These are phyloP conservation scores for Keqinozyma sinolaborantium DNA, from an alignment of 1,139 yeast genomes.

Conservation along the genomic window DNA sequence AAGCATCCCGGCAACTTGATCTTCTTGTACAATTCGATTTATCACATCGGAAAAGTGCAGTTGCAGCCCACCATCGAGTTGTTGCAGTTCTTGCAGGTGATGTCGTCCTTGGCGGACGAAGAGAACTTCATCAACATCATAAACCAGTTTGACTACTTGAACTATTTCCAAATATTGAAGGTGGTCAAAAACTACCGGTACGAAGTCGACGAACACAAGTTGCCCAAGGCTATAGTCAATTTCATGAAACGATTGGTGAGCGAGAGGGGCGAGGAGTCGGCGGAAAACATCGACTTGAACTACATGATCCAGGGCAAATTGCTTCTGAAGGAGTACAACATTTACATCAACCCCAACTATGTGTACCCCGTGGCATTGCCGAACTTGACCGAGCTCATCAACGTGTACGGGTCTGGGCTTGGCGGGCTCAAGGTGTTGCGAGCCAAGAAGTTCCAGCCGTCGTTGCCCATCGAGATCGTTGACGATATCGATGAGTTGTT, in stretches of 20 bases:
- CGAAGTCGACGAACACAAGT: slow-evolving; percentile 72
- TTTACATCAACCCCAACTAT: slow-evolving; percentile 47
- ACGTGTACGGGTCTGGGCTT: slow-evolving; percentile 58
- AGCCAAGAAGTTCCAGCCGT: slow-evolving; percentile 56
- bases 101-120: slow-evolving; percentile 58
- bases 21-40: slow-evolving; percentile 56
- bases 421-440: slow-evolving; percentile 48
- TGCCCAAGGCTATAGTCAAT: slow-evolving; percentile 46
- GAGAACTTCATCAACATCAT: slow-evolving; percentile 57
- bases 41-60: slow-evolving; percentile 59
- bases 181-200: slow-evolving; percentile 75
- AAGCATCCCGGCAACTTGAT: slow-evolving; percentile 29
- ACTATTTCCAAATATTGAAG: slow-evolving; percentile 68
- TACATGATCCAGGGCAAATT: slow-evolving; percentile 44
- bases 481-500: slow-evolving; percentile 63
- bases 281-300: slow-evolving; percentile 27
- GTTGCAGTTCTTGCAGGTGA: slow-evolving; percentile 87
- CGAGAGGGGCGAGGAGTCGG: slow-evolving; percentile 40
- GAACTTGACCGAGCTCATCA: slow-evolving; percentile 54
- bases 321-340: slow-evolving; percentile 36
- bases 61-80: slow-evolving; percentile 74
- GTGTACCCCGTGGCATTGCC: slow-evolving; percentile 56
- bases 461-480: slow-evolving; percentile 53
- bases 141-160: slow-evolving; percentile 55
- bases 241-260: slow-evolving; percentile 28